Evolutionary conservation across 176 grass and related monocot species (phyloP).

Genomic region (Melocanna baccifera): DNA sequence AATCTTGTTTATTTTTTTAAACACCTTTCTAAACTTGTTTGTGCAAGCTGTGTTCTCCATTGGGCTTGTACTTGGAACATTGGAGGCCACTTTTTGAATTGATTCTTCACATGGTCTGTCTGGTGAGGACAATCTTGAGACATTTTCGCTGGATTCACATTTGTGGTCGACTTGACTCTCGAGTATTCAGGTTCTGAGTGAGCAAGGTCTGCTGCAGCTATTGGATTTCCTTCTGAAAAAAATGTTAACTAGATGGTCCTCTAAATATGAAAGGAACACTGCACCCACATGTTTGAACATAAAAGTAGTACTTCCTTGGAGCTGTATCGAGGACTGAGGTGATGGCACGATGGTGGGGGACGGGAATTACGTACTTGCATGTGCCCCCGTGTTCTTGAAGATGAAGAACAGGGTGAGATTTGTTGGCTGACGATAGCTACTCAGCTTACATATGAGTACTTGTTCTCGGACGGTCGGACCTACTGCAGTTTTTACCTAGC

Average conservation of each 20-base stretch:
- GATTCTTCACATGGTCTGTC: neutral
- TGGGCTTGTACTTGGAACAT: neutral
- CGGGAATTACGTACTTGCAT: neutral
- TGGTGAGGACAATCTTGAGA: neutral
- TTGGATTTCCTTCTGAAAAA: neutral
- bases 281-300: conserved; percentile 5
- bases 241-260: neutral
- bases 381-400: neutral
- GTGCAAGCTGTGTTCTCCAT: neutral
- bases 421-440: neutral
- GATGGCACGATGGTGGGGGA: neutral
- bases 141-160: neutral
- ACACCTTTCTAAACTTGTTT: neutral
- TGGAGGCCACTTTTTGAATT: neutral
- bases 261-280: neutral
- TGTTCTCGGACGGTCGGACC: neutral
- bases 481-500: neutral
- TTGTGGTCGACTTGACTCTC: neutral
- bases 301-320: neutral
- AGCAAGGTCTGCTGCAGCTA: neutral
- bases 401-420: neutral
- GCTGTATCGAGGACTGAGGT: neutral
- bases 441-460: neutral
- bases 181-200: neutral
- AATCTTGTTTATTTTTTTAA: neutral